A percentile compares a stretch with the other conserved stretches of the same genome.
Conservation (phyloP, 129 eudicot genomes). For the Oenanthe sinensis region DNA sequence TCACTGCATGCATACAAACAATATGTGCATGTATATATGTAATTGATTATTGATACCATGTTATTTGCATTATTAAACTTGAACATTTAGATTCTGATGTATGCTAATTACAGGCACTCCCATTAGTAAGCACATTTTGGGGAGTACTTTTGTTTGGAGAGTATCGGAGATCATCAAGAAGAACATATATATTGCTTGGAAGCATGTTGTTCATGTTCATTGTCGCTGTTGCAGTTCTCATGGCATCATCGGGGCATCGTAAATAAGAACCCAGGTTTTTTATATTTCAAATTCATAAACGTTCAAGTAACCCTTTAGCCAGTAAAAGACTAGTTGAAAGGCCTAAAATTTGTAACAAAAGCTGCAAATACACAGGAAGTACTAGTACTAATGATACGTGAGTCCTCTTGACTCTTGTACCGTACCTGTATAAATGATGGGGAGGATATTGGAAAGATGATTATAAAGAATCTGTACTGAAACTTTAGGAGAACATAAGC, state of each 20-base stretch:
- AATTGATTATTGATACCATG: neutral
- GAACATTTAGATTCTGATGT: neutral
- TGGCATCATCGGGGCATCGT: slow-evolving; percentile 88
- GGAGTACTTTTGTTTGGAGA: slow-evolving; percentile 80
- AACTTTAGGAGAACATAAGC: neutral
- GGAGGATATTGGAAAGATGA: too few species aligned
- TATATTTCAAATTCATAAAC: neutral
- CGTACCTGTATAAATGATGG: neutral
- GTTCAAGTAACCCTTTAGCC: neutral
- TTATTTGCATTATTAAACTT: neutral
- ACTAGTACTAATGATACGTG: neutral
- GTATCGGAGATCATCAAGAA: slow-evolving; percentile 70
- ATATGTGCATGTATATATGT: neutral
- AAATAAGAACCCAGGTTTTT: slow-evolving; percentile 14
- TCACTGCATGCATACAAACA: neutral
- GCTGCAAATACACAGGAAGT: neutral
- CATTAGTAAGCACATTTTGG: slow-evolving; percentile 94
- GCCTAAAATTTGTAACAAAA: neutral
- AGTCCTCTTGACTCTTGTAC: too few species aligned
- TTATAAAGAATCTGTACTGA: neutral
- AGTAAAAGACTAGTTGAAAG: neutral
- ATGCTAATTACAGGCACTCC: slow-evolving; percentile 60
- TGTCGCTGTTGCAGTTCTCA: slow-evolving; percentile 74
- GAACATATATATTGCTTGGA: slow-evolving; percentile 52
- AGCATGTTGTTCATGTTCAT: slow-evolving; percentile 77